These are phyloP conservation scores for Epicoccum sorghinum DNA, from an alignment of 2,329 filamentous ascomycete species.

Conservation along the genomic window DNA sequence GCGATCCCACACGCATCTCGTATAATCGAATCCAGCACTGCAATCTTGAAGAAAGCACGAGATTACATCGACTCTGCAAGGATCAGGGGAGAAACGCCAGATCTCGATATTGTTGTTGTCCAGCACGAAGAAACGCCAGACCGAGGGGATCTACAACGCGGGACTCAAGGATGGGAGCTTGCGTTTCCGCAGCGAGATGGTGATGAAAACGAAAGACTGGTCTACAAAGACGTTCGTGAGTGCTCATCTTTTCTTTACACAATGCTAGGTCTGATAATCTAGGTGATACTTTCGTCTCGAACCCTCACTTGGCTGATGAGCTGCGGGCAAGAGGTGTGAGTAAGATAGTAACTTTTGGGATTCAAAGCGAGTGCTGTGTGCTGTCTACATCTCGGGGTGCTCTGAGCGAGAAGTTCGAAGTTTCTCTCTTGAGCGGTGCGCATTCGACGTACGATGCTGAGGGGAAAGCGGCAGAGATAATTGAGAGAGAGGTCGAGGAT, in stretches of 20 bases:
- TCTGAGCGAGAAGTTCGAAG: constrained; percentile 9
- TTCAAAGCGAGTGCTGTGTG: constrained; percentile 24
- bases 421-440: constrained; percentile 12
- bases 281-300: constrained; percentile 16
- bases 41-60: neutral
- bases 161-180: constrained; percentile 12
- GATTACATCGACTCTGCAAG: constrained; percentile 1
- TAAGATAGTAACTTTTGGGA: constrained; percentile 16
- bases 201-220: constrained; percentile 3
- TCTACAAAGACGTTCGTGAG: constrained; percentile 14
- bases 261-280: neutral
- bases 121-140: constrained; percentile 18
- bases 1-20: constrained; percentile 8
- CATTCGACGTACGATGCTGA: constrained; percentile 15
- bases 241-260: neutral
- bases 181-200: constrained; percentile 11
- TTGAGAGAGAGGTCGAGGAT: constrained; percentile 11
- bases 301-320: constrained; percentile 6
- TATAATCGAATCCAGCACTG: neutral
- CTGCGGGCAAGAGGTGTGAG: constrained; percentile 1
- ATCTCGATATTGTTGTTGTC: constrained; percentile 12
- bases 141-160: constrained; percentile 6
- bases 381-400: constrained; percentile 17
- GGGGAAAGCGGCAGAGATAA: constrained; percentile 1
- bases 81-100: neutral